Evolutionary conservation across 2,329 filamentous ascomycete species (phyloP).

Genomic region (Diaporthe sp.): DNA sequence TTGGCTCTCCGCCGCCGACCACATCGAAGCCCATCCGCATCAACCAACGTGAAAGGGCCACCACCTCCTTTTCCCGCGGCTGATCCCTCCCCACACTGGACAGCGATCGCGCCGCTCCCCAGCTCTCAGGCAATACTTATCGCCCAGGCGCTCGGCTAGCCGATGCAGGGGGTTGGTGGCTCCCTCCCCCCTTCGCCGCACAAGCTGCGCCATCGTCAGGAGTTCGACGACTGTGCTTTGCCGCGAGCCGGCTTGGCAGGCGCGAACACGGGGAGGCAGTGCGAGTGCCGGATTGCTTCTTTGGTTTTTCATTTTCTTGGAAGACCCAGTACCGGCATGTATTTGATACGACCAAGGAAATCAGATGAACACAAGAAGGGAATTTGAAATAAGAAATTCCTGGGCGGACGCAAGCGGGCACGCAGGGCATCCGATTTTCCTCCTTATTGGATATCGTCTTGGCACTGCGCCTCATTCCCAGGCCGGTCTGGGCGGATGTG

Average conservation of each 20-base stretch:
- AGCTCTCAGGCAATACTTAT: not conserved
- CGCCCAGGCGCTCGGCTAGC: conserved; percentile 1
- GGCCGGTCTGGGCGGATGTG: conserved; percentile 3
- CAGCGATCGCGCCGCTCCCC: not conserved
- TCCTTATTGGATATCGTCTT: conserved; percentile 5
- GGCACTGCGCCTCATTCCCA: not conserved
- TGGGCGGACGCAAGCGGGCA: not conserved
- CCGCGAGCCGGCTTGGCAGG: conserved; percentile 22
- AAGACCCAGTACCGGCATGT: too few species aligned
- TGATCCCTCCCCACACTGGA: not conserved
- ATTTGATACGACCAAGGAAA: not conserved
- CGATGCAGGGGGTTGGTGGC: not conserved
- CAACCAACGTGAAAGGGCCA: not conserved
- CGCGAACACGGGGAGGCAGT: not conserved
- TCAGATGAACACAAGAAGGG: not conserved
- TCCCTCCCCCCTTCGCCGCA: not conserved
- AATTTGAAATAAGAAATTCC: not conserved
- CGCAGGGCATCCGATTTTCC: not conserved
- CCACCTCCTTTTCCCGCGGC: conserved; percentile 8
- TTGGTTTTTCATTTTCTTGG: not conserved
- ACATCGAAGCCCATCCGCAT: not conserved
- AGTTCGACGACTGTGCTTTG: conserved; percentile 8
- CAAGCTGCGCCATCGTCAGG: conserved; percentile 6
- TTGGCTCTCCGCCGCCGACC: not conserved
- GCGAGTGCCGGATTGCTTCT: not conserved